Base-by-base conservation (phyloP, 1,284 basidiomycete species). In the Fomitiporia mediterranea region DNA sequence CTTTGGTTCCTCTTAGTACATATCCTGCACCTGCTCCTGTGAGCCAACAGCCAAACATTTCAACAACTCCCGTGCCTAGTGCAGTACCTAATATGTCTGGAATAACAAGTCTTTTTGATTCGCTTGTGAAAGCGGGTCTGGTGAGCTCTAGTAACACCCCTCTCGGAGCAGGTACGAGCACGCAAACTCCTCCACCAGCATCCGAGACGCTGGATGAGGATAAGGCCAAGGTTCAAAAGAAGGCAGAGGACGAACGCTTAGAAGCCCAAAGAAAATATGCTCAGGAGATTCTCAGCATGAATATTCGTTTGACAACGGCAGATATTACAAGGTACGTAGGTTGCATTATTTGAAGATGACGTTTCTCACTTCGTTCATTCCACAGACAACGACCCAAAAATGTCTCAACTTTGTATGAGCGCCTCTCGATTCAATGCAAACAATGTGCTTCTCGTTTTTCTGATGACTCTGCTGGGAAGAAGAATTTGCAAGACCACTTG, bases 371-470 rank as follows among this genome's bases (percentile, higher is more conserved):
- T 63, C 34, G 39, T 17, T 17, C 50, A 58, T 25, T 32, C 37
- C 42, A n/a, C 60, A 91, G 88, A 69, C 81, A 80, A 67, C 81
- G 80, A 32, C 77, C 86, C 1, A 72, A 74, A 28, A 76, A 91
- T 60, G 70, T 79, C 61, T 73, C 81, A 23, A 75, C 94, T 54
- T 74, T 96, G 51, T 91, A 92, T 63, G 78, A 84, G 57, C 82
- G 82, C 58, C 77, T 96, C 21, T 80, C 89, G 8, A 74, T 83
- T 21, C 89, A 94, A 71, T 99, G 96, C 77, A 93, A 89, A 70
- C 96, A 98, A 68, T 99, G 96, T 74, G 92, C 90, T 8, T 75
- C 91, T 60, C 86, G 97, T 53, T 98, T 96, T 70, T 76, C 86
- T 43, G 85, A 90, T 61, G 83, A 81, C 38, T 67, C 72, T 25